Conservation (phyloP, 2,329 filamentous ascomycete genomes). For the Leptographium procerum region DNA sequence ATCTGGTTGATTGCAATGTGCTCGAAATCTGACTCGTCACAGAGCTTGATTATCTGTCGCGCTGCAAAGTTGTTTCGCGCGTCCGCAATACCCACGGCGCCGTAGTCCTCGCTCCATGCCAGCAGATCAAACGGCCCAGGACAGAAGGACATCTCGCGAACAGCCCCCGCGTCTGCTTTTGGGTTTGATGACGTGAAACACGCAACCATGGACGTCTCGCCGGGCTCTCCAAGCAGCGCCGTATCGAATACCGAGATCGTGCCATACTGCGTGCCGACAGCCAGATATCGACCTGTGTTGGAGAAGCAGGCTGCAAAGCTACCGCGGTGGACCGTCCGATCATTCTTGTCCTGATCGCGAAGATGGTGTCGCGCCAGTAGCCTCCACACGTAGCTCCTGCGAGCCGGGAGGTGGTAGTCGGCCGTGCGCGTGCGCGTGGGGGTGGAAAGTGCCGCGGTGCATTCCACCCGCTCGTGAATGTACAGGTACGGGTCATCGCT, state of each 20-base stretch:
- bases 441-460: slow-evolving; percentile 8
- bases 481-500: slow-evolving; percentile 82
- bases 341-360: slow-evolving; percentile 44
- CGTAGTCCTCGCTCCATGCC: slow-evolving; percentile 87
- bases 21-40: slow-evolving; percentile 40
- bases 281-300: slow-evolving; percentile 56
- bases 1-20: slow-evolving; percentile 37
- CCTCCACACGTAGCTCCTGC: slow-evolving; percentile 35
- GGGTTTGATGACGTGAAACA: slow-evolving; percentile 70
- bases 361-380: slow-evolving; percentile 40
- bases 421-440: neutral
- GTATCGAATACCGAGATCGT: slow-evolving; percentile 66
- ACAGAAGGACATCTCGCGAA: slow-evolving; percentile 85
- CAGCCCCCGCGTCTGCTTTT: slow-evolving; percentile 59
- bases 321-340: slow-evolving; percentile 45
- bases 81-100: slow-evolving; percentile 63
- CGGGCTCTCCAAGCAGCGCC: slow-evolving; percentile 29
- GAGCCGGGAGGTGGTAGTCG: slow-evolving; percentile 10
- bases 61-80: slow-evolving; percentile 54
- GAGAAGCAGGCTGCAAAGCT: slow-evolving; percentile 76
- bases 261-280: slow-evolving; percentile 70
- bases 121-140: slow-evolving; percentile 83
- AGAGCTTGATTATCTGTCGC: slow-evolving; percentile 57
- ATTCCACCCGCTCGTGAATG: slow-evolving; percentile 53
- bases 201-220: slow-evolving; percentile 53